Evolutionary conservation across 2,329 filamentous ascomycete genomes (phyloP).

Genomic region (Stachybotrys elegans): DNA sequence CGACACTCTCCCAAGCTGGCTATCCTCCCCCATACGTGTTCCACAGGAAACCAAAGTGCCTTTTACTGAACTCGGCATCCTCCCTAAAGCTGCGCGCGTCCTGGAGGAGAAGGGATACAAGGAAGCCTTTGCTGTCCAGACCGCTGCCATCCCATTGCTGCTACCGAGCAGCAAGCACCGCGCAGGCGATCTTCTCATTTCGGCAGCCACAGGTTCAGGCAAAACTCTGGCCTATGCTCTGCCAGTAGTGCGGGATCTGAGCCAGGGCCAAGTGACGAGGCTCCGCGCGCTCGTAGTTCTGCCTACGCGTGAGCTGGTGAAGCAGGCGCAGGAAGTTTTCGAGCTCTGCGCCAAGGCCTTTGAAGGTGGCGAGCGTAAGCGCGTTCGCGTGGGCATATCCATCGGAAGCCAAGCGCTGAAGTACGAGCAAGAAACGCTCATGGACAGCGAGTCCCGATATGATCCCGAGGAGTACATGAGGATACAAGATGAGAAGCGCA

Average conservation of each 20-base stretch:
- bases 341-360: constrained; percentile 66
- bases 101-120: constrained; percentile 55
- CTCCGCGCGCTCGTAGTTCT: constrained; percentile 80
- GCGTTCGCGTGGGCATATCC: constrained; percentile 74
- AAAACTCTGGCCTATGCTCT: constrained; percentile 91
- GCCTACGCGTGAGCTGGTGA: constrained; percentile 84
- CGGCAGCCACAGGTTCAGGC: constrained; percentile 89
- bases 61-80: constrained; percentile 62
- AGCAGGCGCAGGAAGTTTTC: constrained; percentile 75
- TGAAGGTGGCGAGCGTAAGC: constrained; percentile 51
- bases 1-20: constrained; percentile 75
- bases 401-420: constrained; percentile 75
- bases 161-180: constrained; percentile 58
- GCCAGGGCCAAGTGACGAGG: constrained; percentile 56
- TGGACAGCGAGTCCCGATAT: constrained; percentile 50
- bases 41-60: constrained; percentile 52
- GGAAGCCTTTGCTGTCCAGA: constrained; percentile 39
- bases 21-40: constrained; percentile 69
- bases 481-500: constrained; percentile 17
- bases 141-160: constrained; percentile 67
- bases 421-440: constrained; percentile 48
- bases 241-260: constrained; percentile 75
- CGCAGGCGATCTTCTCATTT: constrained; percentile 78
- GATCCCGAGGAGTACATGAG: constrained; percentile 51
- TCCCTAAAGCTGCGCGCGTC: constrained; percentile 51